Base-by-base conservation (phyloP, 2,329 filamentous ascomycete genomes). In the Passalora sequoiae region DNA sequence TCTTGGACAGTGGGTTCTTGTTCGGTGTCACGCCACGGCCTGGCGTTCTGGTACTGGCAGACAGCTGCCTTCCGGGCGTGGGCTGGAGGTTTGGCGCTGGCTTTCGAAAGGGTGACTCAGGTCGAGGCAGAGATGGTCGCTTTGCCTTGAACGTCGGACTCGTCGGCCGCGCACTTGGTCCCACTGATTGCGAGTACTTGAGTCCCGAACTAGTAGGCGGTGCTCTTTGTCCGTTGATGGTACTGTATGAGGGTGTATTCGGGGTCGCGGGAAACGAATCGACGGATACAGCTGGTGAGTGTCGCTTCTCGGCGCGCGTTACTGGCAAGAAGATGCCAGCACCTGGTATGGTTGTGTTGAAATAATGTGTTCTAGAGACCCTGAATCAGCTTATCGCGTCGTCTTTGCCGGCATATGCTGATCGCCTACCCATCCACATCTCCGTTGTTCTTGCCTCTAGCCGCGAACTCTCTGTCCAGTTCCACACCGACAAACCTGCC, bases 401-500 rank as follows among this genome's bases (percentile, higher is more conserved):
- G n/a, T n/a, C n/a, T n/a, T n/a, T n/a, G n/a, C n/a, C n/a, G n/a
- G n/a, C n/a, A n/a, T n/a, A n/a, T n/a, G n/a, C n/a, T n/a, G n/a
- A n/a, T n/a, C 15, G 40, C 51, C 21, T 75, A 91, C 86, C 91
- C 92, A 56, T 97, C 91, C 42, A 97, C 92, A 65, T 95, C 89
- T 51, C 92, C 92, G 59, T 79, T 94, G 62, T 98, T 98, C 74
- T 98, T 98, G 24, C 92, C 92, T 61, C 84, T 80, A 39, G 75
- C 67, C 24, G 89, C 86, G 70, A 84, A 94, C 55, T 94, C 86
- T 40, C 78, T 72, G 58, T 83, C 80, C 51, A 98, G 74, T 67
- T 98, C 92, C 25, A 98, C 86, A 33, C 92, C 92, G 22, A 87
- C 89, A 72, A 98, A 98, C 15, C 79, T 78, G 38, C 92, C 92